Base-by-base conservation (phyloP, 1,284 basidiomycete species). In the Vanrija sp. region DNA sequence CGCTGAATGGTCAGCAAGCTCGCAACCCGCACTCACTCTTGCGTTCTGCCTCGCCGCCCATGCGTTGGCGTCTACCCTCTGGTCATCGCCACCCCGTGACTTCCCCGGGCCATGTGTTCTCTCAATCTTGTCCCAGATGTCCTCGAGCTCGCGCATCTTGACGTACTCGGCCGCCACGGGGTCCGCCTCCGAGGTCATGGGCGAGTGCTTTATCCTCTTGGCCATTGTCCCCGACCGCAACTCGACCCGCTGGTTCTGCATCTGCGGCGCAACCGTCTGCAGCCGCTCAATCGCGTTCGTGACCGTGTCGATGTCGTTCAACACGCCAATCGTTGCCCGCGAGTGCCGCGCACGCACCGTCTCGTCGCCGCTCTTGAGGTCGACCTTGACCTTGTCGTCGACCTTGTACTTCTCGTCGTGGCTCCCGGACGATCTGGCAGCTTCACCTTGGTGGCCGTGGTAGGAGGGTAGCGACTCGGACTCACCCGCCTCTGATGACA, bases 231-330 rank as follows among this genome's bases (percentile, higher is more conserved):
- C 2, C 4, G 43, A 18, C 4, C 86, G 85, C 49, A 92, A 80
- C 67, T 91, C 89, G 12, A 88, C 88, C 1, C 92, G 83, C 71
- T 95, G 92, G 66, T 89, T 85, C 54, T 87, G 83, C 39, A 94
- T 73, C 69, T 92, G 89, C 0, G 92, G 91, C 1, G 88, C 85
- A 25, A 87, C 85, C 15, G 82, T 71, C 69, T 92, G 89, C 10
- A 95, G 76, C 23, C 90, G 80, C 66, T 93, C 91, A 60, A 96
- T 93, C 19, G 91, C 90, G 67, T 83, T 81, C 0, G 88, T 84
- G 39, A 95, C 84, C 6, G 82, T 80, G 62, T 94, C 90, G 19
- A 95, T 78, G 66, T 95, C 92, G 68, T 48, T 53, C 38, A 49
- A 47, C 9, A 31, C 31, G 12, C 31, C 31, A 5, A 31, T 31